Evolutionary conservation across 2,329 filamentous ascomycete species (phyloP).

Genomic region (Metarhizium sp.): DNA sequence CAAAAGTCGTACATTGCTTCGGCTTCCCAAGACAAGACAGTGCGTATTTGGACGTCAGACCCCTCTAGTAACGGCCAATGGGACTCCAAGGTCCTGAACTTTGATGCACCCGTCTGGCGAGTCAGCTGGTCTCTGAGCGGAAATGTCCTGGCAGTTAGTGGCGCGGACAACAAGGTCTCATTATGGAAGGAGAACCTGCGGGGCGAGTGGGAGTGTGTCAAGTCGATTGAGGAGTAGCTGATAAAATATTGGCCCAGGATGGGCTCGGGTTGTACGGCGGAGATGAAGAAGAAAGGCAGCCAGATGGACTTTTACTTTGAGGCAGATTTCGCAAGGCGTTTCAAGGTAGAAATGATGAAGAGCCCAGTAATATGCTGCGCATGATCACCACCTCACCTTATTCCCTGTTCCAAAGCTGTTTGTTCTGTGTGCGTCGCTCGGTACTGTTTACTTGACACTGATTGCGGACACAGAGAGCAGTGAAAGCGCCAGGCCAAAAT

Average conservation of each 20-base stretch:
- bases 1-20: slow-evolving; percentile 96
- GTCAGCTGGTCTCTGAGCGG: slow-evolving; percentile 97
- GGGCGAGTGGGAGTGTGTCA: slow-evolving; percentile 95
- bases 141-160: slow-evolving; percentile 89
- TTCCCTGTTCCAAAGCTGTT: background rate
- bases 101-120: slow-evolving; percentile 86
- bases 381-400: background rate
- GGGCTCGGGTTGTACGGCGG: background rate
- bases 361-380: background rate
- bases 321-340: slow-evolving; percentile 23
- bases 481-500: no score
- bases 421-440: no score
- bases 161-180: slow-evolving; percentile 92
- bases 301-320: background rate
- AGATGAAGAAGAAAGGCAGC: background rate
- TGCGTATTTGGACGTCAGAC: slow-evolving; percentile 90
- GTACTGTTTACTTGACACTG: no score
- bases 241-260: background rate
- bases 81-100: slow-evolving; percentile 76
- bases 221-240: slow-evolving; percentile 80
- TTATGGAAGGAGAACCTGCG: slow-evolving; percentile 98
- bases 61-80: slow-evolving; percentile 56
- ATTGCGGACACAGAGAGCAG: no score
- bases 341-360: slow-evolving; percentile 17
- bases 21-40: slow-evolving; percentile 92